Conservation (phyloP, 345 rosid genomes). For the Triadica sebifera region DNA sequence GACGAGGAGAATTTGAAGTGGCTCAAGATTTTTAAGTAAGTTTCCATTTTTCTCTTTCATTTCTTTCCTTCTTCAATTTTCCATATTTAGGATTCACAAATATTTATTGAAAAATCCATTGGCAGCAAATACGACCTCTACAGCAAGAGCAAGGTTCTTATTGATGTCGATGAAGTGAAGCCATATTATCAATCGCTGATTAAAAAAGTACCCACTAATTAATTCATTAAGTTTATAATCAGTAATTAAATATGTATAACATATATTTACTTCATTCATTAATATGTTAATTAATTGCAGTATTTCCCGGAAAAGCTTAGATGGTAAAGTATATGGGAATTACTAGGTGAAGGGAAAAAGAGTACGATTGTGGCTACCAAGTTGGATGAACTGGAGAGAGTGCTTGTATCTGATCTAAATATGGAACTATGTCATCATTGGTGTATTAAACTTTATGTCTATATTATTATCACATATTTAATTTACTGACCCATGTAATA, state of each 20-base stretch:
- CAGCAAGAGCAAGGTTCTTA: constrained; percentile 74
- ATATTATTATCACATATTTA: no score
- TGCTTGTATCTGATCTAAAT: background rate
- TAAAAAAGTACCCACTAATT: constrained; percentile 29
- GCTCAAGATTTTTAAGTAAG: constrained; percentile 74
- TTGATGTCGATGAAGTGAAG: constrained; percentile 67
- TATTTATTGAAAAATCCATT: no score
- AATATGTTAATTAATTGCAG: constrained; percentile 24
- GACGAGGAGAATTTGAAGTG: constrained; percentile 66
- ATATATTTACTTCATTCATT: background rate
- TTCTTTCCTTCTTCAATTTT: background rate
- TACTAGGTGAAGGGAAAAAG: background rate
- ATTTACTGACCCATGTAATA: no score
- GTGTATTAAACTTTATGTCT: no score
- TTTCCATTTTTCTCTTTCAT: no score
- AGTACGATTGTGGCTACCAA: background rate
- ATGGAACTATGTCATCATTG: no score
- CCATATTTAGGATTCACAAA: background rate
- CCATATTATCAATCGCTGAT: constrained; percentile 78
- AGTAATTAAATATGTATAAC: background rate
- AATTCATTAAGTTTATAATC: background rate
- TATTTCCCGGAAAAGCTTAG: constrained; percentile 49
- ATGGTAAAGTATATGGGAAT: constrained; percentile 34
- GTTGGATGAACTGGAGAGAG: background rate
- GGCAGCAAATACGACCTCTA: constrained; percentile 82